Evolutionary conservation across 495 filamentous ascomycete species (phyloP).

Genomic region (Penicillium angulare): DNA sequence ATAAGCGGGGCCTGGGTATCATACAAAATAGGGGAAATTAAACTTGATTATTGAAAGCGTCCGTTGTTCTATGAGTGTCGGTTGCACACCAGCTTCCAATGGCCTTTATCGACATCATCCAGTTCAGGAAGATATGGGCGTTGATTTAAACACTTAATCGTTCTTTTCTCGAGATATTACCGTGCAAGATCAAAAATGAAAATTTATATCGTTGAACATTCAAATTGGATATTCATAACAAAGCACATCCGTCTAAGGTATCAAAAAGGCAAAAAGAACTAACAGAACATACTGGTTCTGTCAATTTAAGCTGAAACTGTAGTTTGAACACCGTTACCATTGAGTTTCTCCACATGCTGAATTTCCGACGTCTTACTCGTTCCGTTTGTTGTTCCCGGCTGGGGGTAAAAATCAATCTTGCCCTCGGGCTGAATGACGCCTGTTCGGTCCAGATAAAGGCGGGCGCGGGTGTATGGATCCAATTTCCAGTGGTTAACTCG

Average conservation of each 20-base stretch:
- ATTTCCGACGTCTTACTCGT: conserved; percentile 26
- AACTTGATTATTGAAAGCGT: too few species aligned
- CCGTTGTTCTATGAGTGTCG: too few species aligned
- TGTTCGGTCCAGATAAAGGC: conserved; percentile 66
- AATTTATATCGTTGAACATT: too few species aligned
- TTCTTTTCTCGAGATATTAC: too few species aligned
- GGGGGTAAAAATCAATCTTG: conserved; percentile 61
- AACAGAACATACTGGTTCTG: not conserved
- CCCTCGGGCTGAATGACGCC: conserved; percentile 65
- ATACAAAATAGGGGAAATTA: too few species aligned
- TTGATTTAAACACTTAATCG: too few species aligned
- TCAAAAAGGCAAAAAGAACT: not conserved
- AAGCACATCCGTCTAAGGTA: conserved; percentile 2
- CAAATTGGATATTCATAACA: conserved; percentile 7
- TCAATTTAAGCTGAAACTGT: not conserved
- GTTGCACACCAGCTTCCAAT: too few species aligned
- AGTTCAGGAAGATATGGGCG: too few species aligned
- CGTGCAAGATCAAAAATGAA: too few species aligned
- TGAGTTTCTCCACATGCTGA: conserved; percentile 28
- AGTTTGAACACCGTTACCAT: not conserved
- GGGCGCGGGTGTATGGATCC: conserved; percentile 72
- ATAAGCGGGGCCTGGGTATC: too few species aligned
- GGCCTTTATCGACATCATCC: too few species aligned
- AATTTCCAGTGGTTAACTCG: conserved; percentile 78
- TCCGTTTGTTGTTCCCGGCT: conserved; percentile 10